Conservation (phyloP, 805 yeast species). For the Cyberlindnera amylophila region DNA sequence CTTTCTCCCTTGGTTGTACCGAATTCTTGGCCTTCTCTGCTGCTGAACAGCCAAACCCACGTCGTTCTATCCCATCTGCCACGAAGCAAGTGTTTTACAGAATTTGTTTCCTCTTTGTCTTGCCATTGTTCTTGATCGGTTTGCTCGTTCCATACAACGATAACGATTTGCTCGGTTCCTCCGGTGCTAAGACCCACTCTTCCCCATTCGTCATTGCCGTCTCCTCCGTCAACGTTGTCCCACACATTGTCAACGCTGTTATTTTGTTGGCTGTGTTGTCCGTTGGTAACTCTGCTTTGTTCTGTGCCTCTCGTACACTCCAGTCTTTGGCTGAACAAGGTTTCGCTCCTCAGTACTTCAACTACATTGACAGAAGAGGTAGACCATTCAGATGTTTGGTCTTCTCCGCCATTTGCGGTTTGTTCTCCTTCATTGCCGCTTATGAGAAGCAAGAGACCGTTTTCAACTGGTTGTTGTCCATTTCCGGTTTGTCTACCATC, state of each 20-base stretch:
- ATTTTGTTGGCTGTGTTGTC: slow-evolving; percentile 69
- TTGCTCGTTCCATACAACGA: slow-evolving; percentile 58
- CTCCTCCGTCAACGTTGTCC: slow-evolving; percentile 55
- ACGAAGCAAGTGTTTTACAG: slow-evolving; percentile 66
- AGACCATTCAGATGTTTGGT: slow-evolving; percentile 56
- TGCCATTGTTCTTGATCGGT: slow-evolving; percentile 52
- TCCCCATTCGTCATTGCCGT: slow-evolving; percentile 79
- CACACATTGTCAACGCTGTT: slow-evolving; percentile 71
- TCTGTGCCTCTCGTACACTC: slow-evolving; percentile 68
- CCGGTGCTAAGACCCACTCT: slow-evolving; percentile 50
- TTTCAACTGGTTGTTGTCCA: slow-evolving; percentile 61
- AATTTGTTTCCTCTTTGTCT: slow-evolving; percentile 53
- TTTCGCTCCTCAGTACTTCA: slow-evolving; percentile 52
- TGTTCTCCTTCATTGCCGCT: slow-evolving; percentile 68
- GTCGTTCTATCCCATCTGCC: slow-evolving; percentile 59
- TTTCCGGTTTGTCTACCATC: slow-evolving; percentile 58
- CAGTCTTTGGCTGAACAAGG: slow-evolving; percentile 70
- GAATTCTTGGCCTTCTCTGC: slow-evolving; percentile 65
- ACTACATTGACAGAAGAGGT: slow-evolving; percentile 53
- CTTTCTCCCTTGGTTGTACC: slow-evolving; percentile 63
- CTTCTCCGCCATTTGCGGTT: slow-evolving; percentile 49
- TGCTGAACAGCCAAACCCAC: slow-evolving; percentile 58
- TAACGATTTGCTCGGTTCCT: slow-evolving; percentile 44
- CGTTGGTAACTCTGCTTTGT: slow-evolving; percentile 74
- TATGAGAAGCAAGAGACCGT: slow-evolving; percentile 52